phyloP scores from a whole-genome alignment of 768 basidiomycete species.

The Coprinopsis sp. region DNA sequence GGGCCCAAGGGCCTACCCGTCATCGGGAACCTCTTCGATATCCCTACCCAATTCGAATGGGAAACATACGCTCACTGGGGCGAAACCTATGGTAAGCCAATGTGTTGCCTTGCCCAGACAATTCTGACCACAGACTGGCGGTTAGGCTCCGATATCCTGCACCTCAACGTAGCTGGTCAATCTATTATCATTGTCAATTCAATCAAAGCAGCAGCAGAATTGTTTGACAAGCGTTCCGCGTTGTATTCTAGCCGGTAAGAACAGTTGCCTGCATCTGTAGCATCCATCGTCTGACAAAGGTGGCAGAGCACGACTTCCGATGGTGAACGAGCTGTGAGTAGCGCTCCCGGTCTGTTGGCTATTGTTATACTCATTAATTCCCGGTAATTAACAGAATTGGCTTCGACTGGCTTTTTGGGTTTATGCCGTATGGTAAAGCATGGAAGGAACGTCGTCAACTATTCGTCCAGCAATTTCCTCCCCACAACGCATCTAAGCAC shows the following conservation, averaged over 20 bases:
- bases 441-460: constrained; percentile 15
- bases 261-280: background rate
- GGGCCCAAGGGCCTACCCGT: constrained; percentile 36
- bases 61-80: constrained; percentile 35
- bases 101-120: background rate
- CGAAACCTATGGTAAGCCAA: constrained; percentile 29
- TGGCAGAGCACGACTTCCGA: constrained; percentile 1
- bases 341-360: background rate
- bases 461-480: constrained; percentile 50
- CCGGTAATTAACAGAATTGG: constrained; percentile 5
- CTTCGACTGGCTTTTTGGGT: constrained; percentile 16
- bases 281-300: background rate
- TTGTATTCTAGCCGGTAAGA: constrained; percentile 31
- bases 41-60: constrained; percentile 34
- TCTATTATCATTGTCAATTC: constrained; percentile 28
- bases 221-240: constrained; percentile 34
- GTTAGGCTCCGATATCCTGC: constrained; percentile 23
- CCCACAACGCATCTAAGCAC: constrained; percentile 34
- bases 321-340: constrained; percentile 13
- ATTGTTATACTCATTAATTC: background rate
- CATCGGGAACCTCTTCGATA: constrained; percentile 36
- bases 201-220: constrained; percentile 28
- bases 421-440: constrained; percentile 16
- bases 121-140: background rate
- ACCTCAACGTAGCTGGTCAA: constrained; percentile 18